Conservation (phyloP, 306 rosid genomes). For the Hippophae gyantsensis region DNA sequence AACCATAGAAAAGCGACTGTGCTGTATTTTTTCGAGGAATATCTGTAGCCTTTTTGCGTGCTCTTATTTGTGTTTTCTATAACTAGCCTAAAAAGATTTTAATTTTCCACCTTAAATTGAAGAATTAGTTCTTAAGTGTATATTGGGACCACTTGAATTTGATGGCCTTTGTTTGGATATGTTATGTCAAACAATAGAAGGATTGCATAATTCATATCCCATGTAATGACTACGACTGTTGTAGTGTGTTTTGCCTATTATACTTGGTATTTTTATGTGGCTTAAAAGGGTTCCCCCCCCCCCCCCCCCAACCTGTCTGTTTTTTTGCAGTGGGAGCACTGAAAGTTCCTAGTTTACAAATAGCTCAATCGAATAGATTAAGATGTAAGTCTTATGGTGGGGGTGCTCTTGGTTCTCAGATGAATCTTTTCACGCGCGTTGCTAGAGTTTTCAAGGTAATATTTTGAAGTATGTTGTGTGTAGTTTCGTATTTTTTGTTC, state of each 20-base stretch:
- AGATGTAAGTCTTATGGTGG: conserved; percentile 34
- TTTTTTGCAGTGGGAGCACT: conserved; percentile 22
- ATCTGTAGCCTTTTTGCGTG: too few relatives aligned
- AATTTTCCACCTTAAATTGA: too few relatives aligned
- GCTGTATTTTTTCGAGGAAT: neutral
- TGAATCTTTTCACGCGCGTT: conserved; percentile 77
- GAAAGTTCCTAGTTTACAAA: conserved; percentile 33
- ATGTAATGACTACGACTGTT: too few relatives aligned
- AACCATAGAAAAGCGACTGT: neutral
- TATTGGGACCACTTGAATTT: too few relatives aligned
- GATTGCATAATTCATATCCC: too few relatives aligned
- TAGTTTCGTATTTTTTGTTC: neutral
- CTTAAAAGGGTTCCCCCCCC: neutral
- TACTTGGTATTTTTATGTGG: neutral
- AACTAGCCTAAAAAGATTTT: too few relatives aligned
- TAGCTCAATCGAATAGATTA: conserved; percentile 28
- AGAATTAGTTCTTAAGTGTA: too few relatives aligned
- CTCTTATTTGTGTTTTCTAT: too few relatives aligned
- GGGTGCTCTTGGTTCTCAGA: conserved; percentile 62
- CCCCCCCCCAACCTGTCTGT: neutral
- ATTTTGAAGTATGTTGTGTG: neutral
- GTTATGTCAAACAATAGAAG: too few relatives aligned
- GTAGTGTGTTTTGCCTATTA: neutral
- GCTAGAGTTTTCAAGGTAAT: conserved; percentile 79
- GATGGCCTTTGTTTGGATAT: too few relatives aligned